These are phyloP conservation scores for Penicillium bialowiezense DNA, from an alignment of 495 filamentous ascomycete genomes.

Conservation along the genomic window DNA sequence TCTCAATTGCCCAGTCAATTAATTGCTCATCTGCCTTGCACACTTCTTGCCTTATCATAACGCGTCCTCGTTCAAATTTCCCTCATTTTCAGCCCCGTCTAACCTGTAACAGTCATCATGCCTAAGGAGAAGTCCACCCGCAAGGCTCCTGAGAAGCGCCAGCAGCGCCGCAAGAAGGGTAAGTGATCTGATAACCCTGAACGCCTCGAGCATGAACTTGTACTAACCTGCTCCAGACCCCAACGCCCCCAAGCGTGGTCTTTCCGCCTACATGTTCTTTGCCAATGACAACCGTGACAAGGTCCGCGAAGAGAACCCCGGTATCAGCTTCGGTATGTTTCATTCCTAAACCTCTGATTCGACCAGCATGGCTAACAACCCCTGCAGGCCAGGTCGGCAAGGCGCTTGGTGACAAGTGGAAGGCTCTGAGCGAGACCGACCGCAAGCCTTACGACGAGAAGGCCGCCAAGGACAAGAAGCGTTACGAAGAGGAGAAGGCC, in stretches of 20 bases:
- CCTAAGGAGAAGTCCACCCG: slow-evolving; percentile 67
- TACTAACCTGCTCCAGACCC: slow-evolving; percentile 60
- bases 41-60: too few species aligned
- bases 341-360: too few species aligned
- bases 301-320: slow-evolving; percentile 97
- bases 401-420: slow-evolving; percentile 96
- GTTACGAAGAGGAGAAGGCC: slow-evolving; percentile 96
- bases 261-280: slow-evolving; percentile 99
- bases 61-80: neutral
- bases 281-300: slow-evolving; percentile 98
- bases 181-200: slow-evolving; percentile 26
- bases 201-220: neutral
- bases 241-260: slow-evolving; percentile 97
- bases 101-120: slow-evolving; percentile 51
- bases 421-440: slow-evolving; percentile 85
- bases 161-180: slow-evolving; percentile 83
- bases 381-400: slow-evolving; percentile 91
- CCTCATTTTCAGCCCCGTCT: neutral
- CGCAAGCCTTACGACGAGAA: slow-evolving; percentile 92
- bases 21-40: neutral
- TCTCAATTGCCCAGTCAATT: neutral
- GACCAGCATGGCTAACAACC: slow-evolving; percentile 13
- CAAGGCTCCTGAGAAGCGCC: slow-evolving; percentile 50
- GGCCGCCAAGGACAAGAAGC: slow-evolving; percentile 95
- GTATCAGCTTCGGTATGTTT: slow-evolving; percentile 86